phyloP scores from a whole-genome alignment of 2,329 filamentous ascomycete species.

The Emergomyces pasteurianus region DNA sequence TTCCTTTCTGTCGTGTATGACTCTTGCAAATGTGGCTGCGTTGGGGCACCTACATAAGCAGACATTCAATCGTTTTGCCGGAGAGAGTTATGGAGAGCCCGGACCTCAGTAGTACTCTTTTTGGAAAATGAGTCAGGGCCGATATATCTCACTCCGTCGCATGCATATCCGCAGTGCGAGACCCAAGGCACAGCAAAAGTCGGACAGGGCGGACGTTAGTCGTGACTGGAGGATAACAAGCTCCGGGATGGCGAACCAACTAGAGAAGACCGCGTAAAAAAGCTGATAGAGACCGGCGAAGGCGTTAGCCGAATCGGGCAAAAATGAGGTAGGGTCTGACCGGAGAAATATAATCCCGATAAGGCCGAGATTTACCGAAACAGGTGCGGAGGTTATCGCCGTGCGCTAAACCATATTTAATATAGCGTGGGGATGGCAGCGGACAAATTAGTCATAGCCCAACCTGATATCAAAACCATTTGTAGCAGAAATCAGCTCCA shows the following conservation, averaged over 20 bases:
- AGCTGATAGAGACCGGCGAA: background rate
- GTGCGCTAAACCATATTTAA: background rate
- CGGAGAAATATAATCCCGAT: background rate
- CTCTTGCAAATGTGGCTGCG: slow-evolving; percentile 15
- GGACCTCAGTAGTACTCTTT: background rate
- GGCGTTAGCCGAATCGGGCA: background rate
- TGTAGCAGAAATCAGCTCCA: background rate
- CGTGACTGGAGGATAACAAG: background rate
- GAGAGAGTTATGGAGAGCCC: background rate
- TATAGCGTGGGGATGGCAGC: background rate
- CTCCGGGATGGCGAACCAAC: background rate
- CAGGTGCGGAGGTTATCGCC: background rate
- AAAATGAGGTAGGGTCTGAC: background rate
- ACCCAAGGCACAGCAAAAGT: background rate
- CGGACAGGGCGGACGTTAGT: background rate
- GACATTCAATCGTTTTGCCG: slow-evolving; percentile 14
- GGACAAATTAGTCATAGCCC: background rate
- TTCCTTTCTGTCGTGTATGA: slow-evolving; percentile 7
- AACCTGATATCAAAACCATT: background rate
- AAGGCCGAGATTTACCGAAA: background rate
- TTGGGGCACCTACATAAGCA: slow-evolving; percentile 11
- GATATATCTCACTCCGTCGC: background rate
- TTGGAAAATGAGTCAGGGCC: background rate
- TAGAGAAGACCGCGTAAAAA: background rate
- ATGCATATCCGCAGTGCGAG: background rate